Evolutionary conservation across 2,329 filamentous ascomycete species (phyloP).

Genomic region (Fusarium multiceps): DNA sequence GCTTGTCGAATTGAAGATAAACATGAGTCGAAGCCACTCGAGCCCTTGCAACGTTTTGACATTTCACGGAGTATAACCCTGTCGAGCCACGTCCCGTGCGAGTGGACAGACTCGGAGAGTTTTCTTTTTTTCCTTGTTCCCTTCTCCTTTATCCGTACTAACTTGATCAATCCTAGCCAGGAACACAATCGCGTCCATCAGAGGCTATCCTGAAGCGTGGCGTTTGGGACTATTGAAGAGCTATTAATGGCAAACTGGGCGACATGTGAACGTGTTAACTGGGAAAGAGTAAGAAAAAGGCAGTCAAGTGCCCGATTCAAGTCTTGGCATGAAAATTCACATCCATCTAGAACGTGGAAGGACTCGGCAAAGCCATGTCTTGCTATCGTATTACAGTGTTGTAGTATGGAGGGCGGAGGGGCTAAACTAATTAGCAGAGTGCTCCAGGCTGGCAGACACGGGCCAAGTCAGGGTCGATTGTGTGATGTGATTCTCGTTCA

Average conservation of each 20-base stretch:
- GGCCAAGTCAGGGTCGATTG: constrained; percentile 19
- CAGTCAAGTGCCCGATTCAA: background rate
- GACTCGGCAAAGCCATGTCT: constrained; percentile 9
- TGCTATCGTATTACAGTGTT: constrained; percentile 1
- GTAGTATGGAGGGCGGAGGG: background rate
- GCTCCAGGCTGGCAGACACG: background rate
- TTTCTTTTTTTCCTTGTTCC: background rate
- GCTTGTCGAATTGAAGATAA: background rate
- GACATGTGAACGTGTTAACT: constrained; percentile 3
- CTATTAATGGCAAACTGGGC: constrained; percentile 1
- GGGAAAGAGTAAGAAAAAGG: background rate
- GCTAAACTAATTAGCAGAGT: constrained; percentile 27
- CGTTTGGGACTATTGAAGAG: constrained; percentile 24
- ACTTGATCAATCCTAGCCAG: constrained; percentile 13
- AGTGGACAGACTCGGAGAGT: constrained; percentile 12
- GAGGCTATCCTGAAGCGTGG: constrained; percentile 11
- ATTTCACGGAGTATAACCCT: background rate
- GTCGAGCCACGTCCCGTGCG: background rate
- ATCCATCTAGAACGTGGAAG: background rate
- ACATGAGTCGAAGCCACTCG: constrained; percentile 8
- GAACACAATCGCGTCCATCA: background rate
- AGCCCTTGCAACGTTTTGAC: background rate
- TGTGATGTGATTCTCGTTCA: constrained; percentile 9
- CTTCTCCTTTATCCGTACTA: constrained; percentile 2
- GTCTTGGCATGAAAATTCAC: background rate